Conservation (phyloP, 2,329 filamentous ascomycete genomes). For the Diaporthe nobilis region DNA sequence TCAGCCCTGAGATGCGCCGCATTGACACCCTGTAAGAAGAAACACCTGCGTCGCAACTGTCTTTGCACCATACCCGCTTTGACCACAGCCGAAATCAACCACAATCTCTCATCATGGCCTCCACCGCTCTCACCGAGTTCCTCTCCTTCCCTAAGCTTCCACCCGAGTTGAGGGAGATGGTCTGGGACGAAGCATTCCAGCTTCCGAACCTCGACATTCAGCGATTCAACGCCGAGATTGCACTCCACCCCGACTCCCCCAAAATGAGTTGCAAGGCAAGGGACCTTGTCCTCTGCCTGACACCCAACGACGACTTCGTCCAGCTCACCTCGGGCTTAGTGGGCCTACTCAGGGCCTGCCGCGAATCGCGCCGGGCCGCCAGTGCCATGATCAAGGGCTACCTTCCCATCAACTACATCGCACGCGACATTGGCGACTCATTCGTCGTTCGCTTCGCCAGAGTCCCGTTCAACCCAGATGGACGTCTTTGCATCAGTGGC, state of each 20-base stretch:
- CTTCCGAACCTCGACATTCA: not conserved
- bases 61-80: too few relatives aligned
- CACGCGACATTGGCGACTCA: not conserved
- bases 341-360: not conserved
- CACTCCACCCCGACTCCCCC: not conserved
- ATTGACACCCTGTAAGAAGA: not conserved
- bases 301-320: not conserved
- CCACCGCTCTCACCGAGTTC: not conserved
- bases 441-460: not conserved
- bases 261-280: accelerated
- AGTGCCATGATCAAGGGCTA: too few relatives aligned
- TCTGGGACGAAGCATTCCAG: not conserved
- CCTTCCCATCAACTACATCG: not conserved
- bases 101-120: not conserved
- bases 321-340: not conserved
- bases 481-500: not conserved
- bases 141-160: not conserved
- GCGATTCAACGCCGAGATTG: not conserved
- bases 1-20: not conserved
- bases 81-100: not conserved
- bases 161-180: not conserved
- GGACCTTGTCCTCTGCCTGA: not conserved
- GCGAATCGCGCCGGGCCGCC: not conserved
- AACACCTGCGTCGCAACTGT: not conserved
- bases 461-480: not conserved